Conservation (phyloP, 805 yeast genomes). For the Metschnikowia arizonensis region DNA sequence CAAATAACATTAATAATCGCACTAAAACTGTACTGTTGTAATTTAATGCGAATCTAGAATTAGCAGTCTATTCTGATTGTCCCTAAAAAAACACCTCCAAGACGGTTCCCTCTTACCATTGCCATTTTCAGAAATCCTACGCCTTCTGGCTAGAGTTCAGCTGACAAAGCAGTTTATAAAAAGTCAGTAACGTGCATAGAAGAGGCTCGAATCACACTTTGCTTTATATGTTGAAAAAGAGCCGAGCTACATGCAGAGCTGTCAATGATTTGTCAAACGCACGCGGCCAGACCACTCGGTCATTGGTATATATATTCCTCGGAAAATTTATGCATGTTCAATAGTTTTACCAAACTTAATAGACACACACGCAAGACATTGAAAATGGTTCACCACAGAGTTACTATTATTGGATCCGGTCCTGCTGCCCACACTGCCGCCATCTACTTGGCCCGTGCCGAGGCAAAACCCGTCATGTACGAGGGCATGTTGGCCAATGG, state of each 20-base stretch:
- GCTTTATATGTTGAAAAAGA: neutral
- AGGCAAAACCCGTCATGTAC: slow-evolving; percentile 85
- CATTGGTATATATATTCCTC: slow-evolving; percentile 7
- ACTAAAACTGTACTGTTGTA: neutral
- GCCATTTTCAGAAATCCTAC: neutral
- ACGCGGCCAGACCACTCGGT: slow-evolving; percentile 12
- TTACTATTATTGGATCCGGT: slow-evolving; percentile 91
- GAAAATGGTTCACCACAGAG: slow-evolving; percentile 79
- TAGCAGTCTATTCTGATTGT: too few species aligned
- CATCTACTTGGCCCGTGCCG: slow-evolving; percentile 93
- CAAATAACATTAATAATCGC: neutral
- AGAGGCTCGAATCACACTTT: slow-evolving; percentile 1
- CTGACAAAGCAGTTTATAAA: neutral
- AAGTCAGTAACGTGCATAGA: neutral
- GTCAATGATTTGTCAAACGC: slow-evolving; percentile 7
- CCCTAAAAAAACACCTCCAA: too few species aligned
- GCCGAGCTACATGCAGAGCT: slow-evolving; percentile 7
- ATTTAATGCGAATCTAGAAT: too few species aligned
- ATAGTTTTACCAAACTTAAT: neutral
- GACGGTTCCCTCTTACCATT: neutral
- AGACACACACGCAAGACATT: slow-evolving; percentile 4
- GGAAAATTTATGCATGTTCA: slow-evolving; percentile 1
- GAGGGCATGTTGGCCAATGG: slow-evolving; percentile 98
- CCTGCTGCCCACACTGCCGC: slow-evolving; percentile 99
- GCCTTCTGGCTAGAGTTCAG: neutral